Evolutionary conservation across 2,329 filamentous ascomycete species (phyloP).

Genomic region (Hypomyces rosellus): DNA sequence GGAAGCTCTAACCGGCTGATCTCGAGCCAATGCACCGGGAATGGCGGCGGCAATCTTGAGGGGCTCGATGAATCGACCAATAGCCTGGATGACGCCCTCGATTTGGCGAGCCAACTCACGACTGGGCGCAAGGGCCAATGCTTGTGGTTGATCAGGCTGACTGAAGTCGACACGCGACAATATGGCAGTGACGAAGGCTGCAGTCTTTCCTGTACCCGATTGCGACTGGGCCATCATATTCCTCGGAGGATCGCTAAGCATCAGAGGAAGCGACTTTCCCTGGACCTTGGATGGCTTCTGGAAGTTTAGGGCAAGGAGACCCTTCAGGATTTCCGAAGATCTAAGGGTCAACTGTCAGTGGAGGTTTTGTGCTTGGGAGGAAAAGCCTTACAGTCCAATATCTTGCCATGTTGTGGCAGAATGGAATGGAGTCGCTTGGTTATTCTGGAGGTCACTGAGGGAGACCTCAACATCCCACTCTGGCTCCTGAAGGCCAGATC

Average conservation of each 20-base stretch:
- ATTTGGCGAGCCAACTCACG: conserved; percentile 95
- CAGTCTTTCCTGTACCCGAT: conserved; percentile 96
- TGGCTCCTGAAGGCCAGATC: conserved; percentile 58
- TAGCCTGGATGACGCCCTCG: conserved; percentile 71
- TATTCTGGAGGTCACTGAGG: conserved; percentile 79
- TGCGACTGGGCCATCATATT: conserved; percentile 99
- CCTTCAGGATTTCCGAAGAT: conserved; percentile 59
- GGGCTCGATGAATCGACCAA: conserved; percentile 76
- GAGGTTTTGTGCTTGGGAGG: background rate
- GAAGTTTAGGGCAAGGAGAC: conserved; percentile 77
- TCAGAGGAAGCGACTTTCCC: conserved; percentile 84
- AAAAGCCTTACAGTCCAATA: conserved; percentile 61
- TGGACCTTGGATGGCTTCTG: conserved; percentile 96
- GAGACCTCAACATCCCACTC: conserved; percentile 89
- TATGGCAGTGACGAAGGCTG: conserved; percentile 89
- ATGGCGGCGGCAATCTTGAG: conserved; percentile 77
- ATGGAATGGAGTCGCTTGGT: conserved; percentile 80
- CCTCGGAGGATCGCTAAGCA: conserved; percentile 76
- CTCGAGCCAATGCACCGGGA: conserved; percentile 66
- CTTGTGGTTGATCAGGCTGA: conserved; percentile 67
- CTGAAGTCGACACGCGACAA: conserved; percentile 76
- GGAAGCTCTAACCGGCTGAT: conserved; percentile 63
- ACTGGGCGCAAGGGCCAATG: conserved; percentile 82
- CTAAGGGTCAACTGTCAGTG: conserved; percentile 15
- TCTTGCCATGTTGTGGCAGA: conserved; percentile 81